Base-by-base conservation (phyloP, 768 basidiomycete genomes). In the Tulasnella sp. region DNA sequence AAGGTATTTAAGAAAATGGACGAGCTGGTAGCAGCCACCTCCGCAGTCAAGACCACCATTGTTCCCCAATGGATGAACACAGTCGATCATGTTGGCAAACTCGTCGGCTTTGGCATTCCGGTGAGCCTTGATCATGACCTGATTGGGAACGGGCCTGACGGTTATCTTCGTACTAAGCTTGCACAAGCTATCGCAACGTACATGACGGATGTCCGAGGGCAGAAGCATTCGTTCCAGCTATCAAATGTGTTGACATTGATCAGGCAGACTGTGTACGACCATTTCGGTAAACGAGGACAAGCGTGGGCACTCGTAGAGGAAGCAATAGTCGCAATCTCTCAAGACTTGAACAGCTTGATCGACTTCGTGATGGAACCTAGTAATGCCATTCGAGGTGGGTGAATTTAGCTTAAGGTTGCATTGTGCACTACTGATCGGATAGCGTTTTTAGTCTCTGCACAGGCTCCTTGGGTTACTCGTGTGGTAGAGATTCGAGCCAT, bases 91-190 rank as follows among this genome's bases (percentile, higher is more conserved):
- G 88, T 93, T 0, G 87, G 89, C 1, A 91, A 92, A 74, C 85
- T 94, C 11, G 89, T 94, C 75, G 93, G 95, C 80, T 92, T 96
- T 78, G 93, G 93, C 78, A 91, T 97, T 71, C 90, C 91, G 69
- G 94, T 93, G 74, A 69, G 88, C 71, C 68, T 41, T 66, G 32
- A 7, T 37, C 62, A 36, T 34, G 17, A 19, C 32, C 41, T 69
- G 26, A 12, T 40, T 41, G 3, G 14, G 65, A 39, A 16, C 26
- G 16, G 62, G 39, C 4, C 52, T 2, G 26, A 40, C 22, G 3
- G 29, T 17, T 75, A 22, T 73, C 29, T 32, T 67, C n/a, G 19
- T 37, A 44, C 72, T 0, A 68, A 95, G 93, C 86, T 98, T 63
- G 95, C 95, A 0, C 94, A 96, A 83, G 85, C 88, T 78, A 90